Percentiles rank a stretch among this genome's conserved stretches.
Evolutionary conservation across 2,329 filamentous ascomycete genomes (phyloP).

Genomic region (Verticillium klebahnii): DNA sequence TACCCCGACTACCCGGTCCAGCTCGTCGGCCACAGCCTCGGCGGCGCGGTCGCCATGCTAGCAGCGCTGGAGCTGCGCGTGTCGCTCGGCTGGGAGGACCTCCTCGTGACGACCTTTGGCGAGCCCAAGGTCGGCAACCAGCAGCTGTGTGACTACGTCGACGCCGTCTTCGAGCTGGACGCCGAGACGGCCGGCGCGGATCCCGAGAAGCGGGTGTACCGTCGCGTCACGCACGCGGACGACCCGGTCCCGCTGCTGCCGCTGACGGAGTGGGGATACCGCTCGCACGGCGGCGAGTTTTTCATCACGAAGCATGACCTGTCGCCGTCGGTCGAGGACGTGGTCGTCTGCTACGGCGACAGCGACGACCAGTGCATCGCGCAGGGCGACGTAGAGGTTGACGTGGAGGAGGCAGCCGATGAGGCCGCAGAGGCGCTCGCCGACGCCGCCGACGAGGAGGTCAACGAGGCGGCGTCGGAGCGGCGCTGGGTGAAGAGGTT

Average conservation of each 20-base stretch:
- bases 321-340: conserved; percentile 62
- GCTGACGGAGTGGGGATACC: conserved; percentile 81
- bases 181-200: conserved; percentile 16
- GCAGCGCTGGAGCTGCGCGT: conserved; percentile 75
- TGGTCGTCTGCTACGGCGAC: conserved; percentile 68
- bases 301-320: conserved; percentile 72
- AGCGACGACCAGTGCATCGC: conserved; percentile 69
- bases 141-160: conserved; percentile 50
- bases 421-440: conserved; percentile 14
- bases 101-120: conserved; percentile 85
- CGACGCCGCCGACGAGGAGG: neutral
- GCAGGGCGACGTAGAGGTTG: conserved; percentile 41
- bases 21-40: conserved; percentile 85
- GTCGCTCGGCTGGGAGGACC: conserved; percentile 67
- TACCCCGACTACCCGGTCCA: conserved; percentile 71
- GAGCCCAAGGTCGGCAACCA: conserved; percentile 68
- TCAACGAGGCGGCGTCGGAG: neutral
- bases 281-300: conserved; percentile 80
- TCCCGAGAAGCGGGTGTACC: conserved; percentile 45
- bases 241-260: conserved; percentile 90
- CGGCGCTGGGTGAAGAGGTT: conserved; percentile 36
- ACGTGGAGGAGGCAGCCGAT: conserved; percentile 15
- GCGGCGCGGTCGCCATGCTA: conserved; percentile 85
- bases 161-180: conserved; percentile 44
- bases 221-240: conserved; percentile 77